Conservation (phyloP, 257 asterid genomes). For the Catharanthus roseus region DNA sequence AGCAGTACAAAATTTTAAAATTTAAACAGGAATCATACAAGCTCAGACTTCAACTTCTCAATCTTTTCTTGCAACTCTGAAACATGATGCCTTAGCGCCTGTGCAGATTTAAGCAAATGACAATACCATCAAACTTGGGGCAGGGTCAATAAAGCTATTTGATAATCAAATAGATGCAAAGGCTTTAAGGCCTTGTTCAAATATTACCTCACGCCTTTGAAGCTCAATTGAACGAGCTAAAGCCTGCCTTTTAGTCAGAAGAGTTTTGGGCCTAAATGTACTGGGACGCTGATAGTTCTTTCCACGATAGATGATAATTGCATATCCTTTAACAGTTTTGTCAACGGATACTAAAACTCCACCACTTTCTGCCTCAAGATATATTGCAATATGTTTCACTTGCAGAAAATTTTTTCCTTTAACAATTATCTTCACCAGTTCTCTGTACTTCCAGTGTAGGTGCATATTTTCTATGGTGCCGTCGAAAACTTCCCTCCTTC, state of each 20-base stretch:
- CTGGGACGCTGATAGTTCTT: slow-evolving; percentile 75
- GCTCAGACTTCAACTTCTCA: slow-evolving; percentile 57
- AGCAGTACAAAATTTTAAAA: not conserved
- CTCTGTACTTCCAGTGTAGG: slow-evolving; percentile 90
- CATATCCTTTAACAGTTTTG: slow-evolving; percentile 61
- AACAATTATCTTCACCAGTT: slow-evolving; percentile 74
- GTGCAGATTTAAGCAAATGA: slow-evolving; percentile 17
- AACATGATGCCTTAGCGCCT: slow-evolving; percentile 83
- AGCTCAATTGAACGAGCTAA: slow-evolving; percentile 87
- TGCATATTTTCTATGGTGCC: slow-evolving; percentile 96
- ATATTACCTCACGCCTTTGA: slow-evolving; percentile 82
- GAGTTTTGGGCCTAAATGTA: slow-evolving; percentile 59
- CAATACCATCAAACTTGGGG: not conserved
- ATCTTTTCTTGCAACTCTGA: slow-evolving; percentile 56
- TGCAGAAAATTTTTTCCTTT: slow-evolving; percentile 56
- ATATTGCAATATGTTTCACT: slow-evolving; percentile 73
- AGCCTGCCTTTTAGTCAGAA: slow-evolving; percentile 84
- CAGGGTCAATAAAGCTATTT: not conserved
- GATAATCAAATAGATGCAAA: not conserved
- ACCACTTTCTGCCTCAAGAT: slow-evolving; percentile 92
- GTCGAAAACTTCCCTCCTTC: slow-evolving; percentile 80
- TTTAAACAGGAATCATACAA: slow-evolving; percentile 31
- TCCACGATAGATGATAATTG: slow-evolving; percentile 74
- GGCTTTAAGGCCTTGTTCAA: not conserved
- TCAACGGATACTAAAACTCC: slow-evolving; percentile 84